A percentile compares a stretch with the other conserved stretches of the same genome.
Conservation (phyloP, 257 asterid species). For the Penstemon eatonii region DNA sequence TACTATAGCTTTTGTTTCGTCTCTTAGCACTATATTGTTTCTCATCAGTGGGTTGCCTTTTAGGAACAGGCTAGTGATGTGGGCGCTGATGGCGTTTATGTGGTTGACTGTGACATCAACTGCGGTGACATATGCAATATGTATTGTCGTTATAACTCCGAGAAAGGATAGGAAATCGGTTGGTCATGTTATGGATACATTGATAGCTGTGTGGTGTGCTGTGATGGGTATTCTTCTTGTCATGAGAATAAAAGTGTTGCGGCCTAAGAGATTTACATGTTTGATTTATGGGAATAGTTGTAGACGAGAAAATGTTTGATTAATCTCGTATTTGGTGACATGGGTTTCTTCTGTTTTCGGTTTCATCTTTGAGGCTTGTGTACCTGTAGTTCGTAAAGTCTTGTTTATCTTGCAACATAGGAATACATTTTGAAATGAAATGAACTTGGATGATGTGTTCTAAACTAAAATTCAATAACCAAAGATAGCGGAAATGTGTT, state of each 20-base stretch:
- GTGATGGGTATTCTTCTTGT: slow-evolving; percentile 34
- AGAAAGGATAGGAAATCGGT: slow-evolving; percentile 3
- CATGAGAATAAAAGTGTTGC: neutral
- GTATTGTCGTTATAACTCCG: slow-evolving; percentile 31
- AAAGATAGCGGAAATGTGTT: too few relatives aligned
- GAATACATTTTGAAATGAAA: too few relatives aligned
- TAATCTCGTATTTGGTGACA: too few relatives aligned
- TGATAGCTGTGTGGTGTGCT: slow-evolving; percentile 28
- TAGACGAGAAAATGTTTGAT: too few relatives aligned
- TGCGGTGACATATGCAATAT: slow-evolving; percentile 30
- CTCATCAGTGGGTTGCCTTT: slow-evolving; percentile 45
- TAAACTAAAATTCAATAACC: too few relatives aligned
- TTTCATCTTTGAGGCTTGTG: too few relatives aligned
- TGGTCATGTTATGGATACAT: slow-evolving; percentile 19
- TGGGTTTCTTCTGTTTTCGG: too few relatives aligned
- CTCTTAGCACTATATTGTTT: slow-evolving; percentile 40
- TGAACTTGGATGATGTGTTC: too few relatives aligned
- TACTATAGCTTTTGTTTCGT: slow-evolving; percentile 37
- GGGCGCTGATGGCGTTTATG: slow-evolving; percentile 40
- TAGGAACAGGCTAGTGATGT: slow-evolving; percentile 23
- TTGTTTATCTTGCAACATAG: too few relatives aligned
- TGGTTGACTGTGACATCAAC: slow-evolving; percentile 32
- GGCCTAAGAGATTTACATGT: neutral
- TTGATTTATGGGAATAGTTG: neutral
- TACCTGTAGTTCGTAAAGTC: too few relatives aligned